phyloP scores from a whole-genome alignment of 1,139 yeast species.

The Protomyces inouyei region DNA sequence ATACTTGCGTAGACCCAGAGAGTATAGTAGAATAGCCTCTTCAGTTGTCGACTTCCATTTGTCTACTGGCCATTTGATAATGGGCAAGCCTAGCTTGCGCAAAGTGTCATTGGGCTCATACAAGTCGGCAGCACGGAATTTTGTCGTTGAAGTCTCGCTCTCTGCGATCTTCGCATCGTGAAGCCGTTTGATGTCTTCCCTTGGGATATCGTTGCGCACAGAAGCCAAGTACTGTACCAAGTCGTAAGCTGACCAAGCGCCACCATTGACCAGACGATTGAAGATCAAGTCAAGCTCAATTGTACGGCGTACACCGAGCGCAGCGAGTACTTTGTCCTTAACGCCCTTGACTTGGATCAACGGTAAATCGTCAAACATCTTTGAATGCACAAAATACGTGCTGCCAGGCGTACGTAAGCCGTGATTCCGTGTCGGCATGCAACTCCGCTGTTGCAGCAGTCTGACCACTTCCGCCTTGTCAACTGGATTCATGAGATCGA shows the following conservation, averaged over 20 bases:
- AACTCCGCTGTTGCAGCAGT: conserved; percentile 35
- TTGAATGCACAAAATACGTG: conserved; percentile 39
- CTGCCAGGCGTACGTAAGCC: conserved; percentile 42
- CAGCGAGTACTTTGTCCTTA: conserved; percentile 37
- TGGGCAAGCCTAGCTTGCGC: conserved; percentile 37
- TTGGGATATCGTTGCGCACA: conserved; percentile 23
- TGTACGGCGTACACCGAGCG: conserved; percentile 42
- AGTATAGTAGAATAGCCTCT: conserved; percentile 38
- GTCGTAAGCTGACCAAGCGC: conserved; percentile 42
- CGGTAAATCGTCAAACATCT: conserved; percentile 43
- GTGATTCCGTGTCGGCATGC: conserved; percentile 42
- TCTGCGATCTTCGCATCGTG: conserved; percentile 26
- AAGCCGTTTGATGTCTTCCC: conserved; percentile 19
- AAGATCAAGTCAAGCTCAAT: conserved; percentile 44
- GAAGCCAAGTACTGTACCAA: conserved; percentile 40
- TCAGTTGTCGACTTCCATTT: conserved; percentile 38
- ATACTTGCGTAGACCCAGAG: conserved; percentile 38
- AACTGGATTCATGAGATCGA: conserved; percentile 34
- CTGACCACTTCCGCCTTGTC: conserved; percentile 31
- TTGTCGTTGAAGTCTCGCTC: conserved; percentile 34
- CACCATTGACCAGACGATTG: conserved; percentile 38
- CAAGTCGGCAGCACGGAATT: conserved; percentile 39
- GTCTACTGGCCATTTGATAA: conserved; percentile 37
- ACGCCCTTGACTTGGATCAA: conserved; percentile 37
- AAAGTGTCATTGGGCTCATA: conserved; percentile 40